Evolutionary conservation across 768 basidiomycete species (phyloP).

Genomic region (Butyriboletus loyo): DNA sequence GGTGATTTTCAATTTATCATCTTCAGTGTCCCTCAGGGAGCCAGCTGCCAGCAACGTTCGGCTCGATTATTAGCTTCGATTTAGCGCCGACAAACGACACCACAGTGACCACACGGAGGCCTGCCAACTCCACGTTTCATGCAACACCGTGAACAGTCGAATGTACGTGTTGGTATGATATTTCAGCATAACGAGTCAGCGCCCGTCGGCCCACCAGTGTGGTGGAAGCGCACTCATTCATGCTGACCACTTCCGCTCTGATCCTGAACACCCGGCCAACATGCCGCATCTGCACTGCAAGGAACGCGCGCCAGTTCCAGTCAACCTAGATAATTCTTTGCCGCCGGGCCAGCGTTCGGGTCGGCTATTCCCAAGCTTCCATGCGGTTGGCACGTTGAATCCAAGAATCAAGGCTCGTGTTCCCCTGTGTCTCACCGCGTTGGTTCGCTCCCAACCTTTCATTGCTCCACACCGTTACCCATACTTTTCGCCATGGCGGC

Average conservation of each 20-base stretch:
- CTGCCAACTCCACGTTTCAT: neutral
- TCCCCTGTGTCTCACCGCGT: neutral
- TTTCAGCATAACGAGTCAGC: neutral
- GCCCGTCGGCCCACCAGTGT: neutral
- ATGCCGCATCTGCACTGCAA: constrained; percentile 2
- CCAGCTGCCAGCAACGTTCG: neutral
- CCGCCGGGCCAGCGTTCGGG: neutral
- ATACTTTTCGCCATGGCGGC: constrained; percentile 1
- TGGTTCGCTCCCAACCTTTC: neutral
- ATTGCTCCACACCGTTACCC: neutral
- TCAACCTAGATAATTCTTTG: neutral
- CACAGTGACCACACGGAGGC: neutral
- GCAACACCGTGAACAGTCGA: neutral
- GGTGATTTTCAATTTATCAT: no score
- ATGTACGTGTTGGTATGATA: no score
- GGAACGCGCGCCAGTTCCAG: neutral
- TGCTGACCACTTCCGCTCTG: neutral
- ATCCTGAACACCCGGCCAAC: neutral
- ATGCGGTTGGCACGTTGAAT: constrained; percentile 10
- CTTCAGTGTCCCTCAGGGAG: no score
- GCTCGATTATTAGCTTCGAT: neutral
- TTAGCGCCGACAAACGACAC: neutral
- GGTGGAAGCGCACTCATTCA: no score
- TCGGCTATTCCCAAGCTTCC: neutral
- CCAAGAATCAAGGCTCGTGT: constrained; percentile 8